These are phyloP conservation scores for Diacronema lutheri DNA, from an alignment of 78 protist genomes.

Conservation along the genomic window DNA sequence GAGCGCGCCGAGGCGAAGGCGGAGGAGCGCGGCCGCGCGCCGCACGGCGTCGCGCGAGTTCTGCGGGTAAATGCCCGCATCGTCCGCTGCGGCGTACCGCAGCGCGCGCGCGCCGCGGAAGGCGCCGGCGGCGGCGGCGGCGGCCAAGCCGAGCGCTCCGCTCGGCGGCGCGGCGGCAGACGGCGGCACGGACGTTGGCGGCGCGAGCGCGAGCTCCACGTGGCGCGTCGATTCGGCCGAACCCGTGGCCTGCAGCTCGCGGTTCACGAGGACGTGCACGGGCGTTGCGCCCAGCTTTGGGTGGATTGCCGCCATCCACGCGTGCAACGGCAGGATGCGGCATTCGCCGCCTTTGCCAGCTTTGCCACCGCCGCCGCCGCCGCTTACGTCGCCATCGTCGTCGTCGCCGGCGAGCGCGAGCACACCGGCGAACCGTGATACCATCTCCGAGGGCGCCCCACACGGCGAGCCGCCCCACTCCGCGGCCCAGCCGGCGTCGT, in stretches of 20 bases:
- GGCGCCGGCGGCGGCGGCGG: neutral
- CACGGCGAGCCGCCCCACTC: neutral
- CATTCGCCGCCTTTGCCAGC: too few species aligned
- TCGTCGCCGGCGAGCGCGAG: too few species aligned
- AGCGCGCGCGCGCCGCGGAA: neutral
- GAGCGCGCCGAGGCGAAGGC: slow-evolving; percentile 21
- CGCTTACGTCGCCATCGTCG: neutral
- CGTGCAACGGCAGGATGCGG: neutral
- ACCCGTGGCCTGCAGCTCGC: slow-evolving; percentile 49
- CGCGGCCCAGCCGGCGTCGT: too few species aligned
- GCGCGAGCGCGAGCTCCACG: slow-evolving; percentile 33
- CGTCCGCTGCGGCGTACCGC: neutral
- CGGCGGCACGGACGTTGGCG: too few species aligned
- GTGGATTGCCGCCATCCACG: neutral
- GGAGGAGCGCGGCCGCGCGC: slow-evolving; percentile 32
- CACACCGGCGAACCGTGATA: too few species aligned
- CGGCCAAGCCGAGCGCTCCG: too few species aligned
- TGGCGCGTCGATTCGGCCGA: neutral
- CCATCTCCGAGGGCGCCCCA: neutral
- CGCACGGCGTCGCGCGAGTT: neutral
- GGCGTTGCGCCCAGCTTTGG: too few species aligned
- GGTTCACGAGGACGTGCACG: slow-evolving; percentile 41
- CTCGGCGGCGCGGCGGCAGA: too few species aligned
- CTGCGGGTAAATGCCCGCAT: neutral
- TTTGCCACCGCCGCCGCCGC: neutral